Evolutionary conservation across 768 basidiomycete genomes (phyloP), one percentile per base, ranked within the genome.

Genomic region (Tephrocybe sp.): DNA sequence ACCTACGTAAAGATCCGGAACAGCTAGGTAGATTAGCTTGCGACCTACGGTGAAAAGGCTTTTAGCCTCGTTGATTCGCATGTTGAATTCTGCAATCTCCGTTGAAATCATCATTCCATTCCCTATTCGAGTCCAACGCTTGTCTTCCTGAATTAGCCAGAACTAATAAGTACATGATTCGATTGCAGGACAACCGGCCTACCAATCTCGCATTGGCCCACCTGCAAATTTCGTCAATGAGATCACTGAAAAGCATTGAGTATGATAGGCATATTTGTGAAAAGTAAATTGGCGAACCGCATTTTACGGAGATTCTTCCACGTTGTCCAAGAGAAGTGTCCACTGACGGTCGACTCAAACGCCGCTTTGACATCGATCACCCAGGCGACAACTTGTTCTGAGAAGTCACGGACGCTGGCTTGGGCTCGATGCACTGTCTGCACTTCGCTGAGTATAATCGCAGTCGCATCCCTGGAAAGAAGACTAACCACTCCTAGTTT

Each of bases 191-290:
- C 25, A 30, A 4, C 11, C 34, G 18, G 8, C 53, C 3, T 30
- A 57, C 58, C 54, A 57, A 43, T 24, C 53, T 46, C 4, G 40
- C 24, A 7, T 41, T 21, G 7, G 56, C 59, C 56, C 56, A 60
- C 17, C 1, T 9, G 30, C 56, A 57, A 15, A 60, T 54, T 12
- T 53, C 45, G n/a, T 56, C 38, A 6, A 60, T 46, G 12, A 60
- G 40, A 14, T 46, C 24, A 4, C 56, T 60, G 33, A 0, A 51
- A 41, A 15, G n/a, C 4, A n/a, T 25, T 18, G 5, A 23, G 18
- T 28, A 39, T 36, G 15, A 25, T 6, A 37, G 1, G 4, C 12
- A 4, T 36, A 39, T 3, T 6, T 17, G 20, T 5, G 33, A 20
- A 30, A 12, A 30, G 18, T 6, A 6, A 1, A 18, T 7, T 3